A percentile compares a stretch with the other conserved stretches of the same genome.
Evolutionary conservation across 192 early-diverging fungal genomes (phyloP).

Genomic region (Martensiomyces pterosporus): DNA sequence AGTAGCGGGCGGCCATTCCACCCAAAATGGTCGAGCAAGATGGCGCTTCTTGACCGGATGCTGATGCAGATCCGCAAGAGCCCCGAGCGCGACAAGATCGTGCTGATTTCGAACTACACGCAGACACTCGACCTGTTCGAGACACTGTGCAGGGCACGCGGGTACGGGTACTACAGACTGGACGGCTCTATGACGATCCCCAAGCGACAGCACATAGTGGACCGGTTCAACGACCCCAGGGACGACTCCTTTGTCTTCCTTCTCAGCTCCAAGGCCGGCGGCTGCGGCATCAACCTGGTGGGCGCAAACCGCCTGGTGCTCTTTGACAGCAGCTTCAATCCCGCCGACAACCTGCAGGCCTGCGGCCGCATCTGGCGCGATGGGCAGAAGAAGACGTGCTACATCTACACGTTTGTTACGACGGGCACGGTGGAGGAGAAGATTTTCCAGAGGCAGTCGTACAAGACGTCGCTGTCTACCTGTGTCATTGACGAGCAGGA

Average conservation of each 20-base stretch:
- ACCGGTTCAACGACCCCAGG: conserved; percentile 91
- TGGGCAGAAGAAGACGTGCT: conserved; percentile 81
- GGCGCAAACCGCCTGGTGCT: conserved; percentile 95
- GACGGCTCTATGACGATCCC: conserved; percentile 90
- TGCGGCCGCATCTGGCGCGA: conserved; percentile 88
- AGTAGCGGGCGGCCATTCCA: conserved; percentile 36
- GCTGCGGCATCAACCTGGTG: conserved; percentile 97
- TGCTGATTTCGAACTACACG: conserved; percentile 97
- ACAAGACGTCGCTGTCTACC: conserved; percentile 79
- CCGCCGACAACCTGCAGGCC: conserved; percentile 94
- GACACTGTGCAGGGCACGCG: conserved; percentile 70
- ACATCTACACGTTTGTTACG: conserved; percentile 95
- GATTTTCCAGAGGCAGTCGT: conserved; percentile 92
- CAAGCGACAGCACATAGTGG: conserved; percentile 94
- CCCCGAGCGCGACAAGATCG: conserved; percentile 85
- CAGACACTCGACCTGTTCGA: conserved; percentile 96
- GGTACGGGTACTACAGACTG: conserved; percentile 74
- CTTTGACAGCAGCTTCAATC: conserved; percentile 89
- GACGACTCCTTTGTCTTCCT: conserved; percentile 89
- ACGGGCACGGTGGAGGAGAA: conserved; percentile 99
- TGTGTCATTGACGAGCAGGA: conserved; percentile 95
- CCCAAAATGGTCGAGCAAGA: conserved; percentile 85
- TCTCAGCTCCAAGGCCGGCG: conserved; percentile 95
- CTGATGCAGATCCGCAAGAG: conserved; percentile 65
- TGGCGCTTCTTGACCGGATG: conserved; percentile 79